Evolutionary conservation across 495 filamentous ascomycete genomes (phyloP).

Genomic region (Penicillium crystallinum): DNA sequence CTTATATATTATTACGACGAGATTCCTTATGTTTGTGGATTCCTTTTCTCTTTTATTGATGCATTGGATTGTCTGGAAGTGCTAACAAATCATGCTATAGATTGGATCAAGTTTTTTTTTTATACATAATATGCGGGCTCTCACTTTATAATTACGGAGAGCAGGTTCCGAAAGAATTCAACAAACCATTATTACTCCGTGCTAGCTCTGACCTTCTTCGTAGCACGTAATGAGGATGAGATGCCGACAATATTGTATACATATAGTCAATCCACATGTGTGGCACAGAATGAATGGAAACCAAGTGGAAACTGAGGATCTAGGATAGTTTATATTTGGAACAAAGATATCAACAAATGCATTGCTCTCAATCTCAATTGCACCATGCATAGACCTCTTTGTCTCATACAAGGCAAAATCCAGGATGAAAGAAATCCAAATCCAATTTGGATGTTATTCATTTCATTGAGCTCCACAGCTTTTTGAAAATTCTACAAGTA

Average conservation of each 20-base stretch:
- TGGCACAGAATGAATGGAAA: neutral
- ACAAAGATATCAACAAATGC: neutral
- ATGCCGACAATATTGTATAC: neutral
- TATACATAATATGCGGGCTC: neutral
- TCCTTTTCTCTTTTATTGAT: too few species aligned
- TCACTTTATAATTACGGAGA: neutral
- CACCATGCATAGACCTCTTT: neutral
- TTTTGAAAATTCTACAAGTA: neutral
- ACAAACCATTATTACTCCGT: too few species aligned
- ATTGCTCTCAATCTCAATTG: neutral
- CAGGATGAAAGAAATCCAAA: neutral
- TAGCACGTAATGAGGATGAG: neutral
- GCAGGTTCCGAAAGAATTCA: neutral
- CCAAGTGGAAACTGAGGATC: neutral
- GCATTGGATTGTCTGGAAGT: neutral
- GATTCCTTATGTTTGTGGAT: too few species aligned
- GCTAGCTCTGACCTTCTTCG: neutral
- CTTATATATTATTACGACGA: neutral
- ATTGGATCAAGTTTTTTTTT: neutral
- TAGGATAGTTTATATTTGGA: neutral
- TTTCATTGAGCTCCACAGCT: neutral
- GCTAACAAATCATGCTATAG: neutral
- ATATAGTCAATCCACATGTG: neutral
- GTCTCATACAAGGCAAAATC: neutral
- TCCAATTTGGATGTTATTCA: neutral